A percentile compares a stretch with the other conserved stretches of the same genome.
Evolutionary conservation across 1,284 basidiomycete genomes (phyloP).

Genomic region (Waitea zeae): DNA sequence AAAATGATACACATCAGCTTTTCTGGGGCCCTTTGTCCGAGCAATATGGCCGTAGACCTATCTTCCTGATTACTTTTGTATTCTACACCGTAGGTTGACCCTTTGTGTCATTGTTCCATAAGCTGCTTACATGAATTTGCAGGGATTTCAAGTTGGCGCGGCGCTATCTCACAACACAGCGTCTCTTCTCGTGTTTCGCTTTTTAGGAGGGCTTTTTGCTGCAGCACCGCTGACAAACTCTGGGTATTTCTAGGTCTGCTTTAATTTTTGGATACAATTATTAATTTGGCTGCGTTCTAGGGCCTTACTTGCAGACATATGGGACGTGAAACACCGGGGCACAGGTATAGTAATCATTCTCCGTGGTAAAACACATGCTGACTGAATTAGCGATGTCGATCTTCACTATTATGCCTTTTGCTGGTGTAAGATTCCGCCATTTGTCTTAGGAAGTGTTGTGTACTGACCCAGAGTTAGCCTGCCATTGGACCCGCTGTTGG

Average conservation of each 20-base stretch:
- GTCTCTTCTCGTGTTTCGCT: constrained; percentile 36
- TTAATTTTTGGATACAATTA: too few relatives aligned
- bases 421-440: not conserved
- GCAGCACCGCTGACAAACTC: constrained; percentile 12
- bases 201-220: constrained; percentile 34
- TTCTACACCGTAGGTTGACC: too few relatives aligned
- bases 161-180: constrained; percentile 34
- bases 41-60: constrained; percentile 29
- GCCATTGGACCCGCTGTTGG: constrained; percentile 5
- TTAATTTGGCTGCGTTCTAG: constrained; percentile 3
- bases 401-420: constrained; percentile 16
- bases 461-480: too few relatives aligned
- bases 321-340: constrained; percentile 33
- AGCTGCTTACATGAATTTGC: too few relatives aligned
- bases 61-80: constrained; percentile 30
- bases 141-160: constrained; percentile 32
- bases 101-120: too few relatives aligned
- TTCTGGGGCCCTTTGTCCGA: constrained; percentile 29
- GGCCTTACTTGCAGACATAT: constrained; percentile 13
- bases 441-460: not conserved
- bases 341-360: constrained; percentile 21
- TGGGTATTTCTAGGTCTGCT: too few relatives aligned
- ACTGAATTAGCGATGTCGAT: constrained; percentile 13
- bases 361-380: not conserved
- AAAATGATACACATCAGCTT: too few relatives aligned